Conservation (phyloP, 495 filamentous ascomycete species). For the Saxophila tyrrhenica region DNA sequence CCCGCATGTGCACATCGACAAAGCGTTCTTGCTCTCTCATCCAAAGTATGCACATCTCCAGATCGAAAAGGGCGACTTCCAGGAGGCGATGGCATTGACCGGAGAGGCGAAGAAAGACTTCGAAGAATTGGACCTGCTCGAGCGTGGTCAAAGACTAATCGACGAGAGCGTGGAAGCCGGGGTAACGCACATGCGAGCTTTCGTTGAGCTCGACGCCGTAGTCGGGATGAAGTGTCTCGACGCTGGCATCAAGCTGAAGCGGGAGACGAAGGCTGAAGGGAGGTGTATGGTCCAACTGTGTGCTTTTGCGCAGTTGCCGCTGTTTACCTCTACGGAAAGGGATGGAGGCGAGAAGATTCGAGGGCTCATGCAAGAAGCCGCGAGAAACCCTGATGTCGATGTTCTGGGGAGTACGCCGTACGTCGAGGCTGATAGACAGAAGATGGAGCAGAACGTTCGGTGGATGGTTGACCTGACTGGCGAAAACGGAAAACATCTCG, state of each 20-base stretch:
- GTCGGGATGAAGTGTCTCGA: slow-evolving; percentile 49
- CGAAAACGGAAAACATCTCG: slow-evolving; percentile 43
- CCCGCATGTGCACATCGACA: slow-evolving; percentile 68
- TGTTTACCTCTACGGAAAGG: slow-evolving; percentile 46
- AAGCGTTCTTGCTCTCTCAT: slow-evolving; percentile 54
- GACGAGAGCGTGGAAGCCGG: slow-evolving; percentile 55
- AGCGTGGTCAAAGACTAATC: slow-evolving; percentile 53
- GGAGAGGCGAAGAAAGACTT: slow-evolving; percentile 52
- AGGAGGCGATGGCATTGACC: slow-evolving; percentile 54
- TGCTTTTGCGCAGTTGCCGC: slow-evolving; percentile 60
- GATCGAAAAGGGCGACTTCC: slow-evolving; percentile 50
- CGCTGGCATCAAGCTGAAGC: slow-evolving; percentile 47
- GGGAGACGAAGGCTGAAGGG: slow-evolving; percentile 35
- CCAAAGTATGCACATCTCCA: slow-evolving; percentile 47
- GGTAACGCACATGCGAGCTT: slow-evolving; percentile 61
- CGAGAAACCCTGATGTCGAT: slow-evolving; percentile 37
- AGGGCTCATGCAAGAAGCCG: slow-evolving; percentile 39
- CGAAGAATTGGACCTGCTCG: slow-evolving; percentile 45
- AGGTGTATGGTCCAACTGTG: slow-evolving; percentile 56
- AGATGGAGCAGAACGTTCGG: slow-evolving; percentile 46
- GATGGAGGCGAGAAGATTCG: slow-evolving; percentile 32
- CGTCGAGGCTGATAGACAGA: slow-evolving; percentile 44
- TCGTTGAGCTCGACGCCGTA: slow-evolving; percentile 60
- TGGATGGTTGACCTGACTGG: slow-evolving; percentile 48
- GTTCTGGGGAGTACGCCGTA: slow-evolving; percentile 62